Evolutionary conservation across 345 rosid species (phyloP).

Genomic region (Melaleuca quinquenervia): DNA sequence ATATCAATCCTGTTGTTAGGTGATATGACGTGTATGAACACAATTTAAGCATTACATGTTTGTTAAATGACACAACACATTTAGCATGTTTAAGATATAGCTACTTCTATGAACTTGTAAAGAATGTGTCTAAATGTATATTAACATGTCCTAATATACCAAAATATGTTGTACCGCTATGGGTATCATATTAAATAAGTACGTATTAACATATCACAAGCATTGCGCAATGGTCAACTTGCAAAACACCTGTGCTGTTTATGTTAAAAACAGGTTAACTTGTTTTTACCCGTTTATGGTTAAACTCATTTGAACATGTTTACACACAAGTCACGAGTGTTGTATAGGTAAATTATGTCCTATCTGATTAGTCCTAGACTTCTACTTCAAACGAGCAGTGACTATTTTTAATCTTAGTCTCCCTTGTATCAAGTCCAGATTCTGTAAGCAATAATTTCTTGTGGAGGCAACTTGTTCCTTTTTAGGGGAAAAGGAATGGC

Average conservation of each 20-base stretch:
- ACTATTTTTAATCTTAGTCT: too few species aligned
- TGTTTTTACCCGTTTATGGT: not conserved
- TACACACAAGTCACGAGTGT: not conserved
- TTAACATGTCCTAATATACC: not conserved
- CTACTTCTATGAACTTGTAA: not conserved
- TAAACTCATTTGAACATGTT: not conserved
- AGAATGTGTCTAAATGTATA: not conserved
- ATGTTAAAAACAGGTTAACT: not conserved
- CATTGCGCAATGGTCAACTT: not conserved
- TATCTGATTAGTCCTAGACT: not conserved
- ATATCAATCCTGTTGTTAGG: not conserved
- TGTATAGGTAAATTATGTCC: not conserved
- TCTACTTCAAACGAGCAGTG: too few species aligned
- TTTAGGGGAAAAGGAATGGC: too few species aligned
- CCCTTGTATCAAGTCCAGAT: not conserved
- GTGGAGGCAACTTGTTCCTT: not conserved
- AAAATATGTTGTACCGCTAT: not conserved
- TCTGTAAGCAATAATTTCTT: not conserved
- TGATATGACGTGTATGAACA: not conserved
- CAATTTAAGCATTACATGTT: too few species aligned
- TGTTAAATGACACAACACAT: not conserved
- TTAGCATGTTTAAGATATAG: not conserved
- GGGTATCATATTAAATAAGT: not conserved
- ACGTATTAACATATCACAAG: not conserved
- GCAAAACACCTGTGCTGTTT: not conserved